Conservation (phyloP, 441 rosid genomes). For the Theobroma grandiflorum region DNA sequence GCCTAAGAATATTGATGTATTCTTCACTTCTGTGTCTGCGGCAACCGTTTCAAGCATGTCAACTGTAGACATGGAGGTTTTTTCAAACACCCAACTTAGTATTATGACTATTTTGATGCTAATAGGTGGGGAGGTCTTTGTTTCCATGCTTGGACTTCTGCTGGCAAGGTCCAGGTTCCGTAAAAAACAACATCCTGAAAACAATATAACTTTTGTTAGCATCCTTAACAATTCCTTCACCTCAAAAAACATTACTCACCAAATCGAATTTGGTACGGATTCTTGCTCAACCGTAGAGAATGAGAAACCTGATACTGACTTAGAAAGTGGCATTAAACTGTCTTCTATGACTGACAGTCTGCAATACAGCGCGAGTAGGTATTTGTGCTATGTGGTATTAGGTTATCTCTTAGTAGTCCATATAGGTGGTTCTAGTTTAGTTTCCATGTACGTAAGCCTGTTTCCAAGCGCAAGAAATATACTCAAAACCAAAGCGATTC, state of each 20-base stretch:
- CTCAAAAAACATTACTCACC: too few relatives aligned
- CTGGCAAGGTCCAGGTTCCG: neutral
- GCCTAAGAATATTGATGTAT: conserved; percentile 45
- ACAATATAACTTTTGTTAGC: too few relatives aligned
- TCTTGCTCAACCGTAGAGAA: neutral
- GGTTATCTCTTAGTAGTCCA: conserved; percentile 36
- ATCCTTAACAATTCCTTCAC: neutral
- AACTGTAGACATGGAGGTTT: conserved; percentile 62
- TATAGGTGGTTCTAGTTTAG: conserved; percentile 24
- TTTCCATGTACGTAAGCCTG: conserved; percentile 20
- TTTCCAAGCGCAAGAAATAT: conserved; percentile 34
- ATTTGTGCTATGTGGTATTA: conserved; percentile 29
- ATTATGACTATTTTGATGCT: conserved; percentile 56
- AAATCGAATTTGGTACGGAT: neutral
- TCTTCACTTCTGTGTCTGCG: conserved; percentile 72
- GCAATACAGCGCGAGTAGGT: conserved; percentile 9
- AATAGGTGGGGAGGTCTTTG: conserved; percentile 53
- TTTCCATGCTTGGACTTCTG: conserved; percentile 38
- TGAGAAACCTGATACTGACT: neutral
- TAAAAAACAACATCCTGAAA: neutral
- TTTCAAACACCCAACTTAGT: conserved; percentile 58
- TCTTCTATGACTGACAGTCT: neutral
- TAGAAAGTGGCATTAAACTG: neutral
- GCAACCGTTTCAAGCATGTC: conserved; percentile 68
- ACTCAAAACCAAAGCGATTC: conserved; percentile 31